Evolutionary conservation across 768 basidiomycete species (phyloP).

Genomic region (Phanerochaete sordida): DNA sequence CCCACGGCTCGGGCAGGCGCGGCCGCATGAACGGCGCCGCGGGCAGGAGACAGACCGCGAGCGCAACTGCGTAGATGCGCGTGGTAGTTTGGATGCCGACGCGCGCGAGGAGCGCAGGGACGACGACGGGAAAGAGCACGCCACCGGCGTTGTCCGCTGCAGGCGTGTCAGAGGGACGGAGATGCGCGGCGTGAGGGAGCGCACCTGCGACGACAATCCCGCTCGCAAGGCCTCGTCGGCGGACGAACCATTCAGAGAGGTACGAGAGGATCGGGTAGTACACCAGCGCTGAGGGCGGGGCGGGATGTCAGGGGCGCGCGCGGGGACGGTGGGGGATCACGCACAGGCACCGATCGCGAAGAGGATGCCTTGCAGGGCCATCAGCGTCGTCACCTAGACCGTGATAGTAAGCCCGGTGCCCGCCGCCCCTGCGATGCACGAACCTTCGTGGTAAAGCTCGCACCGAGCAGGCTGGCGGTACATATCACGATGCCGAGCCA

Average conservation of each 20-base stretch:
- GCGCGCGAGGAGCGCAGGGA: slow-evolving; percentile 20
- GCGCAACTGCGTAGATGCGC: slow-evolving; percentile 22
- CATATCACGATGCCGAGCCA: slow-evolving; percentile 22
- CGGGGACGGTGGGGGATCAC: background rate
- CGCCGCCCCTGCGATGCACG: background rate
- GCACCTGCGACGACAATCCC: slow-evolving; percentile 23
- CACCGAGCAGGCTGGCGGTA: slow-evolving; percentile 22
- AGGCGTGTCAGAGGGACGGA: background rate
- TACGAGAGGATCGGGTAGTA: slow-evolving; percentile 27
- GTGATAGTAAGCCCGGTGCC: background rate
- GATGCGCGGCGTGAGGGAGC: background rate
- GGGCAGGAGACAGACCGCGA: slow-evolving; percentile 10
- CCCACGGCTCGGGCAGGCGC: slow-evolving; percentile 22
- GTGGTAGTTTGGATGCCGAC: slow-evolving; percentile 21
- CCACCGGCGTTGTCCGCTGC: slow-evolving; percentile 11
- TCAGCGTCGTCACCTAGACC: background rate
- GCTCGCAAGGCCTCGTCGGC: slow-evolving; percentile 27
- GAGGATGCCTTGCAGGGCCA: background rate
- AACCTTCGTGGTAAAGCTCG: slow-evolving; percentile 24
- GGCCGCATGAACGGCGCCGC: slow-evolving; percentile 23
- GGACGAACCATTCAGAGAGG: slow-evolving; percentile 30
- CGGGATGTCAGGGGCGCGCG: background rate
- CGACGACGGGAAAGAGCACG: slow-evolving; percentile 22
- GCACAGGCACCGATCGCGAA: background rate
- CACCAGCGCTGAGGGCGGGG: slow-evolving; percentile 13